These are phyloP conservation scores for Hemisphaericaspora xylofermentans DNA, from an alignment of 1,139 yeast genomes.

Conservation along the genomic window DNA sequence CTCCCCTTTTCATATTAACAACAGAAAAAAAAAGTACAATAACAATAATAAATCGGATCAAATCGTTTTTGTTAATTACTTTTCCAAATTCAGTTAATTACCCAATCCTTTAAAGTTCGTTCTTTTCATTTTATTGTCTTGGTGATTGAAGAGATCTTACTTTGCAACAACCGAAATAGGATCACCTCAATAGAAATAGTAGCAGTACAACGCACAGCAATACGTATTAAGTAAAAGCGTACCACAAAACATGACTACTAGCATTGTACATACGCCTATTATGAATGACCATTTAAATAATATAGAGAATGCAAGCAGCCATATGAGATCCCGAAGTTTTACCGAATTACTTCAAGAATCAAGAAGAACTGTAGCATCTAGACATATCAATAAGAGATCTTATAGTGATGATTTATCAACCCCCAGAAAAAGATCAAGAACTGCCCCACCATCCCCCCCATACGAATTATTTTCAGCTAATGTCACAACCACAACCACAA, in stretches of 20 bases:
- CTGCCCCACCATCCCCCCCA: slow-evolving; percentile 55
- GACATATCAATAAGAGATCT: slow-evolving; percentile 24
- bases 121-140: background rate
- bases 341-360: slow-evolving; percentile 25
- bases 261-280: slow-evolving; percentile 29
- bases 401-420: slow-evolving; percentile 21
- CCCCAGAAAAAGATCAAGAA: slow-evolving; percentile 40
- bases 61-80: slow-evolving; percentile 2
- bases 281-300: slow-evolving; percentile 31
- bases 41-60: slow-evolving; percentile 2
- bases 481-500: background rate
- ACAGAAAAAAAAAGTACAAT: background rate
- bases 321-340: slow-evolving; percentile 33
- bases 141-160: background rate
- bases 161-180: background rate
- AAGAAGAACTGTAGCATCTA: slow-evolving; percentile 4
- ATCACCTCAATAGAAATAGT: no score
- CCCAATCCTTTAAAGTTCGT: background rate
- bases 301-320: slow-evolving; percentile 25
- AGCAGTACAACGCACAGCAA: no score
- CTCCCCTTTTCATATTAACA: background rate
- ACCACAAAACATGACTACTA: slow-evolving; percentile 13
- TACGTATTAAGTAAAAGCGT: no score
- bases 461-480: slow-evolving; percentile 10
- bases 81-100: slow-evolving; percentile 4